A percentile compares a stretch with the other conserved stretches of the same genome.
Conservation (phyloP, 352 stramenopile species). For the Pythium sp. region DNA sequence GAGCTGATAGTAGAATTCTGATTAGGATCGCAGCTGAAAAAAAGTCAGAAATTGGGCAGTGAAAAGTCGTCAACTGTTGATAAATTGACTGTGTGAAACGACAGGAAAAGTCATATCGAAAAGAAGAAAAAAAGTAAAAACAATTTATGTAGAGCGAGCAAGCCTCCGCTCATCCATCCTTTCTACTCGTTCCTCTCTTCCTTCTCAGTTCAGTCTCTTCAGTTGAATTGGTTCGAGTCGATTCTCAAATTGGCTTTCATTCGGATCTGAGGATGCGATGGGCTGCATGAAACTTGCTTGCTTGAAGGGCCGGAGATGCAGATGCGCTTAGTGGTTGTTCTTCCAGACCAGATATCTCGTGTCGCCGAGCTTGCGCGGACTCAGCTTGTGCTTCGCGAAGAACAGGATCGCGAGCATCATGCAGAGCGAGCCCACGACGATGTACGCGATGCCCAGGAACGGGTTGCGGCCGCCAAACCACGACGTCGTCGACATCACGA, state of each 20-base stretch:
- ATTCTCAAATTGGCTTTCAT: not conserved
- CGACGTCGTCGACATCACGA: slow-evolving; percentile 95
- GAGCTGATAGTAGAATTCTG: too few relatives aligned
- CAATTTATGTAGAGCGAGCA: not conserved
- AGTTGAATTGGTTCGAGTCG: not conserved
- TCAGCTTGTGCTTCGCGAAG: slow-evolving; percentile 94
- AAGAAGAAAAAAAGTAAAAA: not conserved
- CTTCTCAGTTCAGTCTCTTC: not conserved
- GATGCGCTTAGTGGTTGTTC: slow-evolving; percentile 84
- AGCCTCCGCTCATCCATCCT: not conserved
- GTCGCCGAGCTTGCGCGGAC: slow-evolving; percentile 94
- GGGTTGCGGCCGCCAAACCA: slow-evolving; percentile 97
- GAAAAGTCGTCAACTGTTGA: not conserved
- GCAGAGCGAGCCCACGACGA: slow-evolving; percentile 94
- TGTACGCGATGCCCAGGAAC: slow-evolving; percentile 96
- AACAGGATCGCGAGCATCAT: slow-evolving; percentile 94
- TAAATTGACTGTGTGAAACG: not conserved
- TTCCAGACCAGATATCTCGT: slow-evolving; percentile 96
- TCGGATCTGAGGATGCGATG: not conserved
- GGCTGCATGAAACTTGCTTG: not conserved
- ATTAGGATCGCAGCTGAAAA: not conserved
- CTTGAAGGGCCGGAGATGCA: not conserved
- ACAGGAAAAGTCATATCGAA: not conserved
- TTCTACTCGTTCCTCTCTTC: not conserved
- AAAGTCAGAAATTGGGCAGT: not conserved